Percentiles rank a stretch among this genome's conserved stretches.
Evolutionary conservation across 352 stramenopile genomes (phyloP).

Genomic region (Pythium grandisporangium): DNA sequence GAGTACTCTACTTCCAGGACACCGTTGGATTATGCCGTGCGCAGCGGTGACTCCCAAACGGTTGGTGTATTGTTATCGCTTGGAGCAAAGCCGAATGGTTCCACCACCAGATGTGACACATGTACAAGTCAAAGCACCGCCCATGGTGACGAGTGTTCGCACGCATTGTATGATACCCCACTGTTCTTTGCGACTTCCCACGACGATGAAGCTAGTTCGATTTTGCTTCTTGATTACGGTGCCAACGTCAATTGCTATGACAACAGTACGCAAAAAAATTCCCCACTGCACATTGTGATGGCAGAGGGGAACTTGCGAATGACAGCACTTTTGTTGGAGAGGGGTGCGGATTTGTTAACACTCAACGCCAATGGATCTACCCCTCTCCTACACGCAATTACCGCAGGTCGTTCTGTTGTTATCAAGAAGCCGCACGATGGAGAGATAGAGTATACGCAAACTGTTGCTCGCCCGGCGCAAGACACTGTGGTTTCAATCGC

Average conservation of each 20-base stretch:
- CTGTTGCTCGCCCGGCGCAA: too few relatives aligned
- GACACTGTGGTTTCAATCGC: too few relatives aligned
- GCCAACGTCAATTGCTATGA: conserved; percentile 21
- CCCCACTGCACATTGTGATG: conserved; percentile 27
- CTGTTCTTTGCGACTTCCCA: too few relatives aligned
- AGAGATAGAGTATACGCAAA: conserved; percentile 28
- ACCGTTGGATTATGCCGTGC: conserved; percentile 38
- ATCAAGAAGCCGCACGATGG: conserved; percentile 22
- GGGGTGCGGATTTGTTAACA: conserved; percentile 23
- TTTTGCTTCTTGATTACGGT: not conserved
- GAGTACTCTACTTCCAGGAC: conserved; percentile 46
- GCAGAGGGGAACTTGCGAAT: conserved; percentile 17
- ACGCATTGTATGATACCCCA: too few relatives aligned
- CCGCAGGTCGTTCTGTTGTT: conserved; percentile 22
- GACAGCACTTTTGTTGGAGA: conserved; percentile 20
- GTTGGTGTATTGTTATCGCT: conserved; percentile 15
- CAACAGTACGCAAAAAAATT: too few relatives aligned
- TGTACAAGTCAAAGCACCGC: conserved; percentile 6
- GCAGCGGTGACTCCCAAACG: conserved; percentile 20
- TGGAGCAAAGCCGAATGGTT: conserved; percentile 26
- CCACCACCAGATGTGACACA: conserved; percentile 16
- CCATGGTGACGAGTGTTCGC: too few relatives aligned
- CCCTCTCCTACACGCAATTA: conserved; percentile 23
- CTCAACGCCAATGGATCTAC: conserved; percentile 15
- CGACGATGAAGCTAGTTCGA: too few relatives aligned